Evolutionary conservation across 768 basidiomycete genomes (phyloP), one percentile per base, ranked within the genome.

Genomic region (Boletus eberwhitei): DNA sequence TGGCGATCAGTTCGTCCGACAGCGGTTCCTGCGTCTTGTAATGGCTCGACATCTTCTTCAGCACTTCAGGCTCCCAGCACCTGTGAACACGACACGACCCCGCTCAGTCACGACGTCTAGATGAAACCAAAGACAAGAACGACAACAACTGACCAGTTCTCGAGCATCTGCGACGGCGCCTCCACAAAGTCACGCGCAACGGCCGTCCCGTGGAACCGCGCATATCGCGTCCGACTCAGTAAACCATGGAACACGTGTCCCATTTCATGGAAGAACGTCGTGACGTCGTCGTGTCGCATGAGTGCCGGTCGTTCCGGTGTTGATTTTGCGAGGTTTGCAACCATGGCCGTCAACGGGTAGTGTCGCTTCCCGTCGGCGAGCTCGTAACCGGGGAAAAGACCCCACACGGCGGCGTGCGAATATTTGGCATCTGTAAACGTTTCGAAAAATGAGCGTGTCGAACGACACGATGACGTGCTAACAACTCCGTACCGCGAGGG

Each of bases 181-280:
- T 94, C 91, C 11, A 92, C 91, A 58, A 92, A 92, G 69, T 93
- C 90, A 6, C 86, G 73, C 8, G 87, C 86, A 24, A 90, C 87
- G 26, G 82, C 80, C 32, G 88, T 92, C 19, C 92, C 91, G 60
- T 93, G 90, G 82, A 93, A 94, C 14, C 86, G 75, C 21, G 83
- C 72, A 65, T 83, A 93, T 55, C 78, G 80, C 32, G 90, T 91
- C 54, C 73, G 77, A 61, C 84, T 86, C 46, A 91, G 71, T 43
- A 95, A 70, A 11, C 81, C 82, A 59, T 86, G 84, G 75, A 86
- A 86, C 5, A 83, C 82, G 56, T 86, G 84, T 1, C 86, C 90
- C 87, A 91, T 89, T 71, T 93, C 92, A 61, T 94, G 92, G 81
- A 93, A 92, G 74, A 93, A 91, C 0, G 91, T 94, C 12, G 90